A percentile compares a stretch with the other conserved stretches of the same genome.
phyloP scores from a whole-genome alignment of 2,329 filamentous ascomycete species.

The Aplosporella prunicola region DNA sequence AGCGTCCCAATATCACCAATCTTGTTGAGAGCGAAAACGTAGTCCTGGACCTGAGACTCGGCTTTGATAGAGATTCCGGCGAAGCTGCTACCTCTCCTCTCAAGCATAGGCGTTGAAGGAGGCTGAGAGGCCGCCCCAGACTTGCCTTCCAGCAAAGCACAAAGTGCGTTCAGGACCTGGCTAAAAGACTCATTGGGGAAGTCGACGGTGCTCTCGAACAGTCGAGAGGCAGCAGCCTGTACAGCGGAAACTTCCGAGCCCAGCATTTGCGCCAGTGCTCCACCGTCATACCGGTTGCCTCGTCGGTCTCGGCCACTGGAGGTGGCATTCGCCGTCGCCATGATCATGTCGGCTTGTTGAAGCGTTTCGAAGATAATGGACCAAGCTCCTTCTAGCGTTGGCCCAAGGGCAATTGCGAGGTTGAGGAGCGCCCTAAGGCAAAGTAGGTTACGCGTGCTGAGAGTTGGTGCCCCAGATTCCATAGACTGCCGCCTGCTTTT shows the following conservation, averaged over 20 bases:
- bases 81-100: slow-evolving; percentile 3
- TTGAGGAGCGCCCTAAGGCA: slow-evolving; percentile 90
- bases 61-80: slow-evolving; percentile 23
- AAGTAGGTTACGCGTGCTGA: slow-evolving; percentile 82
- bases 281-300: slow-evolving; percentile 17
- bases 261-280: slow-evolving; percentile 35
- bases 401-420: slow-evolving; percentile 84
- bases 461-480: slow-evolving; percentile 29
- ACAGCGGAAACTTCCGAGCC: slow-evolving; percentile 77
- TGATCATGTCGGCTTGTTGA: slow-evolving; percentile 83
- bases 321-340: slow-evolving; percentile 40
- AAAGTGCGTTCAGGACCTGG: slow-evolving; percentile 66
- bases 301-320: slow-evolving; percentile 13
- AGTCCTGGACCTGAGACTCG: slow-evolving; percentile 35
- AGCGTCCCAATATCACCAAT: slow-evolving; percentile 37
- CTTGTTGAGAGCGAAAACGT: slow-evolving; percentile 40
- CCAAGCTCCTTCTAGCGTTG: slow-evolving; percentile 78
- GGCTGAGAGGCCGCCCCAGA: slow-evolving; percentile 15
- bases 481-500: slow-evolving; percentile 50
- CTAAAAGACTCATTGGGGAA: slow-evolving; percentile 78
- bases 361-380: slow-evolving; percentile 84
- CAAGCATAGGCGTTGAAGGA: slow-evolving; percentile 1
- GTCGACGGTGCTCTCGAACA: slow-evolving; percentile 86
- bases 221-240: slow-evolving; percentile 71
- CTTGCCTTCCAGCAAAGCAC: slow-evolving; percentile 50